These are phyloP conservation scores for Verticillium dahliae DNA, from an alignment of 2,329 filamentous ascomycete species.

Conservation along the genomic window DNA sequence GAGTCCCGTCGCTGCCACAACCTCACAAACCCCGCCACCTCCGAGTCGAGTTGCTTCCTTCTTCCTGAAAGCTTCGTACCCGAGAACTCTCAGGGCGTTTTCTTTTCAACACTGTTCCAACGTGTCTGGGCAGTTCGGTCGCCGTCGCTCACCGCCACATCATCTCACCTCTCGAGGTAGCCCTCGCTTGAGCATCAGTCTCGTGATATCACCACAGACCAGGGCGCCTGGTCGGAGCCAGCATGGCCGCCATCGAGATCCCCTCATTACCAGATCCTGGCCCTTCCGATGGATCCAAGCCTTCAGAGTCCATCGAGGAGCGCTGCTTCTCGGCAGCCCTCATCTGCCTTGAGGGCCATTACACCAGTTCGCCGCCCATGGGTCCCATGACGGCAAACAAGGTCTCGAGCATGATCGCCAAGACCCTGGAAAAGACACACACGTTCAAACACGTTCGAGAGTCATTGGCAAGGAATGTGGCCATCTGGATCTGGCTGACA, in stretches of 20 bases:
- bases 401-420: constrained; percentile 50
- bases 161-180: not conserved
- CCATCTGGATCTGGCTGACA: constrained; percentile 60
- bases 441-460: constrained; percentile 56
- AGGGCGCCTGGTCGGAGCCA: not conserved
- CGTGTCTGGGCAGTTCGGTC: not conserved
- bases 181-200: not conserved
- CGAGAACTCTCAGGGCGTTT: not conserved
- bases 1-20: not conserved
- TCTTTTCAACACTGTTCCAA: not conserved
- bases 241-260: constrained; percentile 10
- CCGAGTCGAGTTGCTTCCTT: not conserved
- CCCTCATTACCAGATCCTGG: constrained; percentile 8
- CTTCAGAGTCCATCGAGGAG: constrained; percentile 54
- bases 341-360: constrained; percentile 56
- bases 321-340: constrained; percentile 54
- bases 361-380: constrained; percentile 49
- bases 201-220: not conserved
- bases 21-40: not conserved
- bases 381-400: constrained; percentile 48
- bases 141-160: not conserved
- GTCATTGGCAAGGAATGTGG: constrained; percentile 53
- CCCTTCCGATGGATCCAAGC: constrained; percentile 17
- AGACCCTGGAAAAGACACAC: constrained; percentile 58
- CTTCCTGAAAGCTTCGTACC: not conserved